Evolutionary conservation across 75 land plant species (phyloP), one percentile per base, ranked within the genome.

Genomic region (Cryptomeria japonica): DNA sequence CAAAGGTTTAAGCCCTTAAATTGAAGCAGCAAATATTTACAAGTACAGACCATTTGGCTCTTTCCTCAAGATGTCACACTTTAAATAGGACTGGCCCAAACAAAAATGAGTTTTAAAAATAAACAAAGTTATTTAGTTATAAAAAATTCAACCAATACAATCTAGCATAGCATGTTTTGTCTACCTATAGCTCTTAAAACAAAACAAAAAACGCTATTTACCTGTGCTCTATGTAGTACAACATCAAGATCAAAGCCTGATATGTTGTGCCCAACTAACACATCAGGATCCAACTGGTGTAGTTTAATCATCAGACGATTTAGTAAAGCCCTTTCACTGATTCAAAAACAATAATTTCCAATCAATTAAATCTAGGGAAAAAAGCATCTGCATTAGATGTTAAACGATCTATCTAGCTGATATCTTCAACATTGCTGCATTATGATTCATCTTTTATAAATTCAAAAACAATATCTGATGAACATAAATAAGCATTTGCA

Each of bases 191-290:
- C 3, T 28, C 16, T 25, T 47, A 82, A 28, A 82, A 42, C 51
- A 44, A 46, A 39, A 44, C 46, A 44, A 49, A 87, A 87, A 77
- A 25, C 37, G 47, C n/a, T 44, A 53, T 36, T 39, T 46, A 95
- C 99, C 97, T 96, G 97, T 51, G 93, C 92, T 87, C 99, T 92
- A 80, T 98, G 99, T 47, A 98, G 96, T 46, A 98, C 93, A 89
- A 97, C 93, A 89, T 98, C 99, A 61, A 98, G 93, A 84, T 98
- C 99, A 94, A 98, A 97, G 31, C 99, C 99, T 64, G 99, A 98
- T 28, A 98, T 98, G 84, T 98, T 98, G 83, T 98, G 99, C 25
- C 99, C 99, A 84, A 98, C 99, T 68, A 98, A 93, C 87, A 97
- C 96, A 91, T 98, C 99, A 86, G 95, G 92, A 86, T 98, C 99